A percentile compares a stretch with the other conserved stretches of the same genome.
Evolutionary conservation across 768 basidiomycete species (phyloP).

Genomic region (Leccinum rimulosum): DNA sequence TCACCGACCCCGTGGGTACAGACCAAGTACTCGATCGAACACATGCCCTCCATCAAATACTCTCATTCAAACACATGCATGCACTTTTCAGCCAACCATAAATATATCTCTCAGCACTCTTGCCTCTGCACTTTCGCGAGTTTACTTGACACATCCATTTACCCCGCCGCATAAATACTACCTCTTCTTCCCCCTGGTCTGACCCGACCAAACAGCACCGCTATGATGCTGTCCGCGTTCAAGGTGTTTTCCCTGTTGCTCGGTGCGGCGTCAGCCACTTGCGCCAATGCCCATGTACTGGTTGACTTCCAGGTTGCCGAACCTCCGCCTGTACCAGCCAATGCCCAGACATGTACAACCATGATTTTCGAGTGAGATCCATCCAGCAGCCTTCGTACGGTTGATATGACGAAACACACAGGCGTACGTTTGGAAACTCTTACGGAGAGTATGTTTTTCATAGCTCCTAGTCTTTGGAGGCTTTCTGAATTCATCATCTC

Average conservation of each 20-base stretch:
- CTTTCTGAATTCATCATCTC: background rate
- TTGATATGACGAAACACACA: conserved; percentile 21
- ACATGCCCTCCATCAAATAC: background rate
- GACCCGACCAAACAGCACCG: conserved; percentile 1
- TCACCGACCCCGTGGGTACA: background rate
- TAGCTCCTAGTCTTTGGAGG: background rate
- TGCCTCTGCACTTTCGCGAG: background rate
- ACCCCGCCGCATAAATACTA: conserved; percentile 8
- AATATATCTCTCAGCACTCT: conserved; percentile 1
- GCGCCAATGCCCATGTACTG: conserved; percentile 30
- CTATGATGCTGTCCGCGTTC: conserved; percentile 22
- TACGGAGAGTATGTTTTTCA: conserved; percentile 53
- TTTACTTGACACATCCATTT: no score
- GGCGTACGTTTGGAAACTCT: conserved; percentile 71
- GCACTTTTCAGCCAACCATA: background rate
- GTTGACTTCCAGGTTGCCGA: conserved; percentile 72
- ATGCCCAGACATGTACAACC: conserved; percentile 60
- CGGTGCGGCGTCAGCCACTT: conserved; percentile 6
- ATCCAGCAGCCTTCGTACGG: background rate
- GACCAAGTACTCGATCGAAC: background rate
- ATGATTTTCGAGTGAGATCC: conserved; percentile 57
- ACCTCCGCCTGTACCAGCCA: conserved; percentile 63
- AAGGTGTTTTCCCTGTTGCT: conserved; percentile 14
- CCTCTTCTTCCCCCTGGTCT: background rate
- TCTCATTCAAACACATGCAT: background rate